Evolutionary conservation across 805 yeast species (phyloP).

Genomic region (Pichia kluyveri): DNA sequence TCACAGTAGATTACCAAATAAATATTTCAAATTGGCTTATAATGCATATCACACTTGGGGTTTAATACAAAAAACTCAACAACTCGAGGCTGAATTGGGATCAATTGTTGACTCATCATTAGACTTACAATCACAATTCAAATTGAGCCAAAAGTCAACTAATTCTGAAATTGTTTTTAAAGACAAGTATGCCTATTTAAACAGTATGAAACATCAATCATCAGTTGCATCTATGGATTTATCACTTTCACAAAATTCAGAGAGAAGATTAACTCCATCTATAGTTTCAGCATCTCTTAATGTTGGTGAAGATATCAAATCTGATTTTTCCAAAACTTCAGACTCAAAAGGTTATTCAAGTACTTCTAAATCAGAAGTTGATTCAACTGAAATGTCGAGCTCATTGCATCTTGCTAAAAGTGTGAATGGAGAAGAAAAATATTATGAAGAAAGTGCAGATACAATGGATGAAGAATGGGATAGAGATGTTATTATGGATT

Average conservation of each 20-base stretch:
- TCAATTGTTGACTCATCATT: constrained; percentile 15
- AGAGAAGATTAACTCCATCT: background rate
- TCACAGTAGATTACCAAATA: constrained; percentile 26
- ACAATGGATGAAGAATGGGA: constrained; percentile 9
- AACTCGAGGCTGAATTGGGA: constrained; percentile 24
- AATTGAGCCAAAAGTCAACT: background rate
- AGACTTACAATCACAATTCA: background rate
- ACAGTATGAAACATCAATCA: background rate
- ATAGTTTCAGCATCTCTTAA: background rate
- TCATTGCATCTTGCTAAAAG: background rate
- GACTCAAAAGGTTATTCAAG: background rate
- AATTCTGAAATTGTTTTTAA: background rate
- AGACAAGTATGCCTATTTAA: background rate
- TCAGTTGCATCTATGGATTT: background rate
- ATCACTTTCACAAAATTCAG: background rate
- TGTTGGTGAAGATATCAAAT: background rate
- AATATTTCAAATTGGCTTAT: constrained; percentile 31
- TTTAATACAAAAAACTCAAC: constrained; percentile 16
- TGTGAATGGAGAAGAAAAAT: background rate
- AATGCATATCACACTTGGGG: constrained; percentile 27
- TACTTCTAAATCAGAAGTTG: background rate
- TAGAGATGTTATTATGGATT: constrained; percentile 21
- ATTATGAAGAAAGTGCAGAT: background rate
- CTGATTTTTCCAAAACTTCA: background rate
- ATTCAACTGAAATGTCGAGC: background rate